These are phyloP conservation scores for Nakaseomyces uthaithaninus DNA, from an alignment of 1,139 yeast genomes.

Conservation along the genomic window DNA sequence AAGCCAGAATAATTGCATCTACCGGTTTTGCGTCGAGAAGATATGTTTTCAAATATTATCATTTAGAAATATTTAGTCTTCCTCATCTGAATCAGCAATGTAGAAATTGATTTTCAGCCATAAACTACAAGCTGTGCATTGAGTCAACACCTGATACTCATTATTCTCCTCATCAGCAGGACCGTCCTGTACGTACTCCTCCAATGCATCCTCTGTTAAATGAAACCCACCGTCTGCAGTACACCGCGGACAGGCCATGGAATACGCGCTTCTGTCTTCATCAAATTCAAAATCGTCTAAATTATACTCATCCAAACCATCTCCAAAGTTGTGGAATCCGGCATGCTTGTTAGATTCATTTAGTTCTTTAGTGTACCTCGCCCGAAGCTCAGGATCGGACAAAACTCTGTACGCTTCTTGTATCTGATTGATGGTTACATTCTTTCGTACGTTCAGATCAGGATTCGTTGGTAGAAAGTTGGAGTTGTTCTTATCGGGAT, in stretches of 20 bases:
- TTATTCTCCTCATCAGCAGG: slow-evolving; percentile 41
- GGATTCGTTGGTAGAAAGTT: slow-evolving; percentile 13
- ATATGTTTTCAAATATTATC: no score
- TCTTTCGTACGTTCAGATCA: slow-evolving; percentile 5
- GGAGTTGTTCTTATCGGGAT: slow-evolving; percentile 59
- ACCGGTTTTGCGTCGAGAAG: no score
- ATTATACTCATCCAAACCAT: slow-evolving; percentile 58
- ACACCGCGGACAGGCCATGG: slow-evolving; percentile 70
- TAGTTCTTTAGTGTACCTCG: slow-evolving; percentile 43
- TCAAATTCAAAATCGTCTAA: slow-evolving; percentile 48
- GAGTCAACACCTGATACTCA: slow-evolving; percentile 62
- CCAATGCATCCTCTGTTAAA: slow-evolving; percentile 54
- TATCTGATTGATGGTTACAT: slow-evolving; percentile 36
- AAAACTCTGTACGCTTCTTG: slow-evolving; percentile 55
- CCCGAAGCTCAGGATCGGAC: slow-evolving; percentile 35
- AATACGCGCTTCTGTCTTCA: slow-evolving; percentile 22
- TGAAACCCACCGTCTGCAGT: slow-evolving; percentile 45
- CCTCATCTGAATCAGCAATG: slow-evolving; percentile 27
- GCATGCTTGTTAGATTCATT: slow-evolving; percentile 36
- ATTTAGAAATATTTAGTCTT: slow-evolving; percentile 8
- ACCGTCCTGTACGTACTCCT: slow-evolving; percentile 43
- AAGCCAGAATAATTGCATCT: no score
- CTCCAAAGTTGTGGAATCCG: slow-evolving; percentile 50
- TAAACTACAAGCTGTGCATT: slow-evolving; percentile 72
- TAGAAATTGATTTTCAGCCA: slow-evolving; percentile 70